Base-by-base conservation (phyloP, 805 yeast species). In the Nakazawaea wyomingensis region DNA sequence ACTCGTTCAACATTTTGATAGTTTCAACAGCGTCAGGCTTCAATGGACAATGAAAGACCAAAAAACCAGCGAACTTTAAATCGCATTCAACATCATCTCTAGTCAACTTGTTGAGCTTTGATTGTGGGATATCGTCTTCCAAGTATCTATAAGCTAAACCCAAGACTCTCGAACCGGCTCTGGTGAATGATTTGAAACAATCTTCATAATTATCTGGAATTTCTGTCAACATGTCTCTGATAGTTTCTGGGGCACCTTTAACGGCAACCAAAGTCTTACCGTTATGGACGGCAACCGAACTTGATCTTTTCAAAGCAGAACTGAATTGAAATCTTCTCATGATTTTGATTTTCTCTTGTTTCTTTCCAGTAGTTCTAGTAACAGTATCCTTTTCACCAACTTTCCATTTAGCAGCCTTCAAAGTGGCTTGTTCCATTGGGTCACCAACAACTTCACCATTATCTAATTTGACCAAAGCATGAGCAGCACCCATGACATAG, bases 401-500 rank as follows among this genome's bases (percentile, higher is more conserved):
- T 32, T 69, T 71, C 96, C 97, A 93, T 24, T 80, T 79, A 45
- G 93, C 77, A 33, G 95, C 91, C 52, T 80, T 82, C 54, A 93
- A 71, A 41, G 99, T 93, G 21, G 95, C 96, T 65, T 89, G 88
- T 67, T 93, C 99, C 98, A 93, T 91, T 50, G 99, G 97, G 59
- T 93, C 99, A 65, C 99, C 99, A 48, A 93, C 99, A 53, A 90
- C 78, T 49, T 93, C 98, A 54, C 98, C 99, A 60, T 90, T 96
- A 55, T 93, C 97, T 48, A 93, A 72, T 56, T 82, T 80, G 21
- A 93, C 99, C 51, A 93, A 74, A 22, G 99, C 98, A 63, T 93
- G 99, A 28, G 96, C 96, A 45, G 97, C 82, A 48, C 97, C 98
- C 50, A 93, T 74, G 30, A 86, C 88, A 48, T 75, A 71, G 32